Conservation (phyloP, 805 yeast genomes). For the Tetrapisispora iriomotensis region DNA sequence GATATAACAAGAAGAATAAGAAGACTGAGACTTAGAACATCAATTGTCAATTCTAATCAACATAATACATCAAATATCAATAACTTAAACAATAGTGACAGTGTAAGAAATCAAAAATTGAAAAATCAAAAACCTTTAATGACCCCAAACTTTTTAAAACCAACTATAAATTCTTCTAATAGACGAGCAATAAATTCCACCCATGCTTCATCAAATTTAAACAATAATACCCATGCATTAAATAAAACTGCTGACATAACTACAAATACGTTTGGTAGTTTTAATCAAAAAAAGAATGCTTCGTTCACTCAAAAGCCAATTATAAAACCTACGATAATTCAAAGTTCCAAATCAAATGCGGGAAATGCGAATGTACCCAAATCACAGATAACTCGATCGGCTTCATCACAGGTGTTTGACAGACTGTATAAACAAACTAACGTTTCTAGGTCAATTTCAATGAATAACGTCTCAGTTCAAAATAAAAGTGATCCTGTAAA, state of each 20-base stretch:
- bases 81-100: conserved; percentile 5
- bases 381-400: neutral
- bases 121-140: conserved; percentile 13
- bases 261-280: too few relatives aligned
- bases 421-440: conserved; percentile 17
- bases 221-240: neutral
- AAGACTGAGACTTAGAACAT: conserved; percentile 14
- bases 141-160: conserved; percentile 19
- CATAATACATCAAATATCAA: neutral
- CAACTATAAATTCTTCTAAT: conserved; percentile 20
- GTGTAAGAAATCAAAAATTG: conserved; percentile 13
- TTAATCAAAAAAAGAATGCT: too few relatives aligned
- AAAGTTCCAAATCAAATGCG: too few relatives aligned
- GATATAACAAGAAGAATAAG: conserved; percentile 23
- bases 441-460: conserved; percentile 17
- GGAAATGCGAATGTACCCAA: neutral
- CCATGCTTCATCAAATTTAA: neutral
- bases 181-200: conserved; percentile 3
- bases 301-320: too few relatives aligned
- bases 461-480: conserved; percentile 7
- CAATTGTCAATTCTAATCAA: neutral
- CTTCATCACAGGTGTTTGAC: conserved; percentile 17
- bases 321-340: too few relatives aligned
- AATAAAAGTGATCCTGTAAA: neutral
- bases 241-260: neutral